A percentile compares a stretch with the other conserved stretches of the same genome.
Evolutionary conservation across 331 rosid genomes (phyloP).

Genomic region (Saraca asoca): DNA sequence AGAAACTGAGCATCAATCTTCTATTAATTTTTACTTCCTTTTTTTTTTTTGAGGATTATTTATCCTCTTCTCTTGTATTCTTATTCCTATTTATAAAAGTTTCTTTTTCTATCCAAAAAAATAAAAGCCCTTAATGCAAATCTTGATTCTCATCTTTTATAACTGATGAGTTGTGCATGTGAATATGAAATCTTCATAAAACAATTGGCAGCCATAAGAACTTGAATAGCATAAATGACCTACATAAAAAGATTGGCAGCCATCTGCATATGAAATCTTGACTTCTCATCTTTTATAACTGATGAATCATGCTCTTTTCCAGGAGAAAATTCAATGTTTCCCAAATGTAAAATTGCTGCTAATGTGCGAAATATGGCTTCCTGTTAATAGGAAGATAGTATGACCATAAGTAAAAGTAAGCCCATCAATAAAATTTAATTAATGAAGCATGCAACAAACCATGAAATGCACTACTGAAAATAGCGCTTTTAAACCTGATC

Average conservation of each 20-base stretch:
- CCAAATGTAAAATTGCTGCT: slow-evolving; percentile 91
- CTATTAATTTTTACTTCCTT: too few relatives aligned
- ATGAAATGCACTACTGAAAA: slow-evolving; percentile 25
- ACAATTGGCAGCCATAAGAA: slow-evolving; percentile 10
- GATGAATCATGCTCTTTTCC: slow-evolving; percentile 95
- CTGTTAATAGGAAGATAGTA: slow-evolving; percentile 42
- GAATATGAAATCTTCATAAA: neutral
- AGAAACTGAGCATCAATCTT: too few relatives aligned
- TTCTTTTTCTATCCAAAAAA: too few relatives aligned
- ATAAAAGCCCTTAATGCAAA: too few relatives aligned
- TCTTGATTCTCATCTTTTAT: too few relatives aligned
- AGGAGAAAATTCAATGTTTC: slow-evolving; percentile 93
- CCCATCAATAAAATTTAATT: slow-evolving; percentile 12
- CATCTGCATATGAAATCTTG: slow-evolving; percentile 76
- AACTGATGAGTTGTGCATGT: too few relatives aligned
- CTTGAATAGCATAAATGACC: slow-evolving; percentile 34
- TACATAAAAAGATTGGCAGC: slow-evolving; percentile 88
- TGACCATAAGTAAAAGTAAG: slow-evolving; percentile 16
- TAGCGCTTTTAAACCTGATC: slow-evolving; percentile 69
- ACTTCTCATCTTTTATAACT: slow-evolving; percentile 68
- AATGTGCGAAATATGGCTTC: slow-evolving; percentile 87
- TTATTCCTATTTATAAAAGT: too few relatives aligned
- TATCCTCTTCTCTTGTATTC: too few relatives aligned
- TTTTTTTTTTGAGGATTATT: too few relatives aligned
- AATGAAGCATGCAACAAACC: slow-evolving; percentile 21